Evolutionary conservation across 305 asterid genomes (phyloP).

Genomic region (Withania somnifera): DNA sequence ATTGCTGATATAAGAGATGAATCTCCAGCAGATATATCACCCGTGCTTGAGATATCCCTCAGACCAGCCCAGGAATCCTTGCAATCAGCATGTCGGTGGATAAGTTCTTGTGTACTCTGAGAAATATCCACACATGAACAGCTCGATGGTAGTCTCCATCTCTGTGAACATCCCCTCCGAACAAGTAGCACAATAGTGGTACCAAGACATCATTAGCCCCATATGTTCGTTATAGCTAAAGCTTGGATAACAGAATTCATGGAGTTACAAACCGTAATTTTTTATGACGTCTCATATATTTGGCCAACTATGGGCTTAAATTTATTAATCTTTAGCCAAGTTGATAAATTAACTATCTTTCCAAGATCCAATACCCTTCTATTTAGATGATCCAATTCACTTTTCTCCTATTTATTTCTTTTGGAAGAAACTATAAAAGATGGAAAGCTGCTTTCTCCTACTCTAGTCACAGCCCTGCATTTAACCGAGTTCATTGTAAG

Average conservation of each 20-base stretch:
- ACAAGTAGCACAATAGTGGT: conserved; percentile 7
- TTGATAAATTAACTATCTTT: neutral
- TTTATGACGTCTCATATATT: neutral
- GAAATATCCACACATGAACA: conserved; percentile 90
- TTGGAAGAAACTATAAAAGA: neutral
- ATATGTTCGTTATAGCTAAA: neutral
- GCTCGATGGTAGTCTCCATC: conserved; percentile 94
- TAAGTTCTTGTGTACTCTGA: conserved; percentile 74
- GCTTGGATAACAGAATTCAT: neutral
- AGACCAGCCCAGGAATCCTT: conserved; percentile 92
- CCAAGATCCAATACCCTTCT: too few relatives aligned
- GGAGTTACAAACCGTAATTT: neutral
- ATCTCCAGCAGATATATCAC: conserved; percentile 93
- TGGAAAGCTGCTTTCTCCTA: neutral
- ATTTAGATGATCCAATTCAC: neutral
- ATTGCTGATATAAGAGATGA: conserved; percentile 84
- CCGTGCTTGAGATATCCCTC: conserved; percentile 97
- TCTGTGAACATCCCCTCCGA: conserved; percentile 66
- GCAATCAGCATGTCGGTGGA: conserved; percentile 72
- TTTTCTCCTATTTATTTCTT: neutral
- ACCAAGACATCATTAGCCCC: neutral
- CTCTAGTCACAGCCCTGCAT: neutral
- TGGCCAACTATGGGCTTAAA: neutral
- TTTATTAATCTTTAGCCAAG: neutral
- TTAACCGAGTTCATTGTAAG: neutral